phyloP scores from a whole-genome alignment of 768 basidiomycete genomes.

The Russula compacta region DNA sequence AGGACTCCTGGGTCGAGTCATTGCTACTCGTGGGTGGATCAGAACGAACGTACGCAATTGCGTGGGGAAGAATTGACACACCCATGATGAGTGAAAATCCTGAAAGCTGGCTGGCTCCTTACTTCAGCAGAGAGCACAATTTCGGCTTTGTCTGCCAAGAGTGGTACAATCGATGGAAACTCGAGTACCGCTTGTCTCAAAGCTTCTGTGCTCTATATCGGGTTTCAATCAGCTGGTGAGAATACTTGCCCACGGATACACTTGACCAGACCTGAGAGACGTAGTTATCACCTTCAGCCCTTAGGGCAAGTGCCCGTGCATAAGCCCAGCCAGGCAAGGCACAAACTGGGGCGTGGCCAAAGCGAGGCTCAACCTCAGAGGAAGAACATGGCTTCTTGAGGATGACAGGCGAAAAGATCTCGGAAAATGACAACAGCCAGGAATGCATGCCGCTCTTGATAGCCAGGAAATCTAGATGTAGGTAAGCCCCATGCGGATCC shows the following conservation, averaged over 20 bases:
- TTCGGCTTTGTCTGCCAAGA: constrained; percentile 83
- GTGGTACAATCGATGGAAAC: constrained; percentile 75
- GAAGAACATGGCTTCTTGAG: constrained; percentile 20
- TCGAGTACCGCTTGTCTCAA: constrained; percentile 62
- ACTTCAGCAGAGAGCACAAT: constrained; percentile 50
- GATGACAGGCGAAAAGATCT: constrained; percentile 32
- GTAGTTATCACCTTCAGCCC: constrained; percentile 26
- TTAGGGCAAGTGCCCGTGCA: constrained; percentile 58
- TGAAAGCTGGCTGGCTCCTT: constrained; percentile 52
- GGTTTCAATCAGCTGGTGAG: constrained; percentile 27
- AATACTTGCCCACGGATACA: not conserved
- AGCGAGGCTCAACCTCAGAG: constrained; percentile 25
- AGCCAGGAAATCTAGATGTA: constrained; percentile 80
- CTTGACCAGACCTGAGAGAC: constrained; percentile 8
- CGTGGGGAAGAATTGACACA: constrained; percentile 26
- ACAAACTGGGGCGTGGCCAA: constrained; percentile 22
- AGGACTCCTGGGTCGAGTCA: constrained; percentile 26
- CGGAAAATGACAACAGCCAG: constrained; percentile 71
- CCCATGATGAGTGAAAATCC: constrained; percentile 60
- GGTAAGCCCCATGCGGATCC: constrained; percentile 81
- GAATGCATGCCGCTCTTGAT: constrained; percentile 69
- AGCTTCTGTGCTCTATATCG: constrained; percentile 53
- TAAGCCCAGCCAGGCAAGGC: constrained; percentile 74
- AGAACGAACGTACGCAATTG: not conserved
- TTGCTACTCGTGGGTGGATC: not conserved